phyloP scores from a whole-genome alignment of 176 grass and related monocot genomes.

The Microstegium vimineum region DNA sequence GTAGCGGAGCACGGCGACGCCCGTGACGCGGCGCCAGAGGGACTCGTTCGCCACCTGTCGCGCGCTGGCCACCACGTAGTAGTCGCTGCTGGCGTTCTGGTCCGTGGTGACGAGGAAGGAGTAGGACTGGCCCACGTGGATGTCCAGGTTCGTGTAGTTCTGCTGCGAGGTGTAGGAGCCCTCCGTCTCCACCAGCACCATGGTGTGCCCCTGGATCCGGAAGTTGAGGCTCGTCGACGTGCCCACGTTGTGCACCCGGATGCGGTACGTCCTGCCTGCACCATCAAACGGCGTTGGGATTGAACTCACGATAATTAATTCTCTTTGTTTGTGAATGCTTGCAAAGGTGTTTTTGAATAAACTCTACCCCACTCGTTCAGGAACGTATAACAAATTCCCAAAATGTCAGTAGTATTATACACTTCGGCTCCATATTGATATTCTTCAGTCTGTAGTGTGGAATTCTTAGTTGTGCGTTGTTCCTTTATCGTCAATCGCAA shows the following conservation, averaged over 20 bases:
- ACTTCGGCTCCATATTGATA: neutral
- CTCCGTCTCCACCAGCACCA: conserved; percentile 84
- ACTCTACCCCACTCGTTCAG: too few species aligned
- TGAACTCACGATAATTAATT: too few species aligned
- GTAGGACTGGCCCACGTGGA: conserved; percentile 92
- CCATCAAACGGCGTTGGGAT: too few species aligned
- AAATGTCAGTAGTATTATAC: too few species aligned
- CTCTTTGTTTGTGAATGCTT: too few species aligned
- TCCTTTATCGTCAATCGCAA: neutral
- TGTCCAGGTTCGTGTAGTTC: conserved; percentile 81
- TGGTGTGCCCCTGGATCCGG: conserved; percentile 77
- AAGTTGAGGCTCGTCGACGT: conserved; percentile 88
- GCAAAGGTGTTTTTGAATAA: too few species aligned
- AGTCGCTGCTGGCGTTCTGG: conserved; percentile 87
- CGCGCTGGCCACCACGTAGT: conserved; percentile 86
- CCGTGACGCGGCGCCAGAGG: conserved; percentile 68
- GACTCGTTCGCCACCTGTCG: conserved; percentile 81
- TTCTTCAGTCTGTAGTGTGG: neutral
- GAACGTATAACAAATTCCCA: too few species aligned
- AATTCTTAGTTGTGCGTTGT: neutral
- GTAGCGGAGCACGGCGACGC: conserved; percentile 79
- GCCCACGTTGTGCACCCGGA: conserved; percentile 86
- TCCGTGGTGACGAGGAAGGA: conserved; percentile 76
- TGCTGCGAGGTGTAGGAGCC: conserved; percentile 87
- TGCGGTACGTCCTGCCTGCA: conserved; percentile 69